phyloP scores from a whole-genome alignment of 2,329 filamentous ascomycete species.

The Hymenotorrendiella dingleyae region DNA sequence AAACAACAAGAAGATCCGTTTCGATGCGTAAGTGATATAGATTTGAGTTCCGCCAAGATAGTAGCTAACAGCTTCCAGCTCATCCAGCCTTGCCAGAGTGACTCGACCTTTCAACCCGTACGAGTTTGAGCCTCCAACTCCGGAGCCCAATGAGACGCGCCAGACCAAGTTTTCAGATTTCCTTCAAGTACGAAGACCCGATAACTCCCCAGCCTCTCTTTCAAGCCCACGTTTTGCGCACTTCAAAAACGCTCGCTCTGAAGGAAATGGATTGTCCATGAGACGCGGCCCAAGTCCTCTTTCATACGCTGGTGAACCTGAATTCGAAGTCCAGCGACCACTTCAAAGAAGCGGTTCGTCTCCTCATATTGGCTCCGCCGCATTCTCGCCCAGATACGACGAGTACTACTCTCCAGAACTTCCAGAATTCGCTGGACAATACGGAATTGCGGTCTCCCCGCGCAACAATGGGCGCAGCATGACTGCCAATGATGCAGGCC shows the following conservation, averaged over 20 bases:
- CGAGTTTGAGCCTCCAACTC: constrained; percentile 27
- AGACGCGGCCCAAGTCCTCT: constrained; percentile 4
- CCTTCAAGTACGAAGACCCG: constrained; percentile 11
- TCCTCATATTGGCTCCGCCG: constrained; percentile 9
- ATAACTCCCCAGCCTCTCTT: constrained; percentile 4
- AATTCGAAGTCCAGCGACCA: constrained; percentile 1
- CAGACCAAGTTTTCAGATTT: constrained; percentile 25
- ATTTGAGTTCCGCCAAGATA: no score
- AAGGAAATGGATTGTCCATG: constrained; percentile 11
- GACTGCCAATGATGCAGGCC: background rate
- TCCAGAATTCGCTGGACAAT: background rate
- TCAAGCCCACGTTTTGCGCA: constrained; percentile 15
- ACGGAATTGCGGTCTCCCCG: background rate
- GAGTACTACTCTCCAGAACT: background rate
- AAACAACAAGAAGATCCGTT: background rate
- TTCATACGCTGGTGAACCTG: background rate
- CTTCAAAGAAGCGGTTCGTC: constrained; percentile 22
- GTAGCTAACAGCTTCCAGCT: constrained; percentile 4
- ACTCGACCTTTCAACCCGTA: constrained; percentile 14
- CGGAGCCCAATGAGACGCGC: constrained; percentile 8
- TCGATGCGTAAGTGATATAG: constrained; percentile 1
- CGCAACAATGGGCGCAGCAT: background rate
- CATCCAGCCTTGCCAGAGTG: constrained; percentile 1
- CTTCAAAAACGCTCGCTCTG: constrained; percentile 21
- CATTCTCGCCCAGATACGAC: background rate